Evolutionary conservation across 352 stramenopile genomes (phyloP), one percentile per base, ranked within the genome.

Genomic region (Pythium grandisporangium): DNA sequence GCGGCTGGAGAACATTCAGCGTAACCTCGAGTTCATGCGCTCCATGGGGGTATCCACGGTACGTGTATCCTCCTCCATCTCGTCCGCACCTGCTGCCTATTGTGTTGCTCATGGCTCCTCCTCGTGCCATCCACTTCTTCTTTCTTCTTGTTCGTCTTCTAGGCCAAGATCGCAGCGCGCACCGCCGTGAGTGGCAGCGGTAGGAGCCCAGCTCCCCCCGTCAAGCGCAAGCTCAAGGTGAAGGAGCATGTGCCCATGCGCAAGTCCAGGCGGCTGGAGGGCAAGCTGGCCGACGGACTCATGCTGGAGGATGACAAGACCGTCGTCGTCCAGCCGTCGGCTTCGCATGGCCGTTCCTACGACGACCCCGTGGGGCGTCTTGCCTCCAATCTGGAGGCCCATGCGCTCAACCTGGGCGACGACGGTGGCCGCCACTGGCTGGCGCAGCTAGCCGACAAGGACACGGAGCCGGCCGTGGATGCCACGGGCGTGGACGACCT

Each of bases 21-120:
- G 80, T 23, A 91, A 93, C 48, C 41, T 90, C 40, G 66, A 82
- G 21, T 87, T 91, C 46, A 88, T 93, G 77, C 62, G 68, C 40
- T 67, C 73, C 32, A 88, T 93, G 66, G 80, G 80, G 10, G 69
- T 93, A 20, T 82, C 73, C 6, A 87, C 72, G 16, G 66, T 78
- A 26, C 21, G 51, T n/a, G n/a, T n/a, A n/a, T n/a, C n/a, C n/a
- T n/a, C n/a, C n/a, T n/a, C n/a, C n/a, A n/a, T n/a, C n/a, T n/a
- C n/a, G n/a, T n/a, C n/a, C n/a, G n/a, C n/a, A n/a, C n/a, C n/a
- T n/a, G n/a, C n/a, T n/a, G n/a, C n/a, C n/a, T n/a, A n/a, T n/a
- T n/a, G n/a, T n/a, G n/a, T n/a, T n/a, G n/a, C n/a, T n/a, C n/a
- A n/a, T n/a, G n/a, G n/a, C n/a, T n/a, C n/a, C n/a, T n/a, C n/a